Evolutionary conservation across 2,329 filamentous ascomycete species (phyloP).

Genomic region (Leptoxyphium fumago): DNA sequence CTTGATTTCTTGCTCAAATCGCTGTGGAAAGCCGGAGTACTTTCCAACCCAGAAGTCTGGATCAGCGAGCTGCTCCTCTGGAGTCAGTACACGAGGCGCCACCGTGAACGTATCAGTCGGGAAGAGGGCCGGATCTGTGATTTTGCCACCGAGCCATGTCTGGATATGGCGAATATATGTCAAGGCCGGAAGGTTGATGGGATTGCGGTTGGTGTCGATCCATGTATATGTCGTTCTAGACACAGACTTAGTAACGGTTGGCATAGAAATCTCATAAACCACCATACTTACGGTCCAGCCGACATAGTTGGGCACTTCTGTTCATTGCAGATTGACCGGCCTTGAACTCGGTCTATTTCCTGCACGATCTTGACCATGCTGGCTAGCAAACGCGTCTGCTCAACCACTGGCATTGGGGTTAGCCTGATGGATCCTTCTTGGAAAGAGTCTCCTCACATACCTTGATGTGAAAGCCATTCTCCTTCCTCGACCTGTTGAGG

Average conservation of each 20-base stretch:
- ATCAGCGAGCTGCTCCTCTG: constrained; percentile 29
- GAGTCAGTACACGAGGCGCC: constrained; percentile 38
- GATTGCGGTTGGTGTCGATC: constrained; percentile 76
- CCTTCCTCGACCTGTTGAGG: constrained; percentile 87
- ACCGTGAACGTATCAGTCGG: constrained; percentile 68
- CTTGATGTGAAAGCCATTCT: constrained; percentile 92
- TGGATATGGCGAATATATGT: constrained; percentile 95
- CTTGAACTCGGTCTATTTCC: constrained; percentile 63
- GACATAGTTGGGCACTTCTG: constrained; percentile 83
- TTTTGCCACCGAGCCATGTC: constrained; percentile 93
- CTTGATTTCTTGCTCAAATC: constrained; percentile 61
- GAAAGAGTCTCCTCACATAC: constrained; percentile 33
- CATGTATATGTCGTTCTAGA: constrained; percentile 88
- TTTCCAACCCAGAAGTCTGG: constrained; percentile 72
- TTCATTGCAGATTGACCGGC: constrained; percentile 67
- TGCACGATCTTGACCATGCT: constrained; percentile 82
- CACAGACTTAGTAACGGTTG: not conserved
- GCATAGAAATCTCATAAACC: not conserved
- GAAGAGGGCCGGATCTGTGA: constrained; percentile 79
- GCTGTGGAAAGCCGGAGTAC: constrained; percentile 52
- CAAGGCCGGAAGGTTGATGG: constrained; percentile 79
- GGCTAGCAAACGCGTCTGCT: constrained; percentile 79
- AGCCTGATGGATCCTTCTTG: too few species aligned
- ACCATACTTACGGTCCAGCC: constrained; percentile 68
- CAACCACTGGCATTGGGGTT: constrained; percentile 34